Base-by-base conservation (phyloP, 2,329 filamentous ascomycete genomes). In the Cladophialophora psammophila region DNA sequence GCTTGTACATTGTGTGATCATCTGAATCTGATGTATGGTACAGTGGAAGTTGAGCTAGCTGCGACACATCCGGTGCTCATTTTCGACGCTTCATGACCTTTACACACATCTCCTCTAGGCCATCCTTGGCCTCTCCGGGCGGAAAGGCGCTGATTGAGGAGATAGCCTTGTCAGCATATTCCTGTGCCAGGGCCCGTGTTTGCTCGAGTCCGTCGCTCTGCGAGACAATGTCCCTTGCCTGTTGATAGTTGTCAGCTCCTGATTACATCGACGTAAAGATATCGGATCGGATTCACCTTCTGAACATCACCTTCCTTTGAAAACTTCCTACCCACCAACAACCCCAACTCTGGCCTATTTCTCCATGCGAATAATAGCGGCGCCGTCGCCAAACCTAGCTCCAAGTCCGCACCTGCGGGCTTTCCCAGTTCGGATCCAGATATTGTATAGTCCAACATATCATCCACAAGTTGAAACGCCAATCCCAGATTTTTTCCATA, bases 331-430 rank as follows among this genome's bases (percentile, higher is more conserved):
- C 95, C 95, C 15, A 99, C 95, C 72, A 99, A 82, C 60, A 88
- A 87, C 4, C 95, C 95, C 34, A 99, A 82, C 79, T 95, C 93
- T 31, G 89, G 87, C 74, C 91, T 92, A 71, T 91, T 87, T 81
- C 94, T 94, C 95, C 95, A 99, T 0, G 95, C 95, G 82, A 98
- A 99, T 50, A 99, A 82, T 71, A 99, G 81, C 15, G 95, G 95
- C 12, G 95, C 95, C 12, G 95, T 99, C 52, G 95, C 95, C 65
- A 99, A 85, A 4, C 95, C 95, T 35, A 99, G 83, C 80, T 98
- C 93, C 69, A 99, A 80, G 80, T 99, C 95, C 35, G 95, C 95
- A 48, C 94, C 95, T 5, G 94, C 92, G 2, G 95, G 95, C 81
- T 99, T 99, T 31, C 95, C 95, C 50, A 99, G 82, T 77, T 97